Conservation (phyloP, 768 basidiomycete species). For the Agaricus subrufescens region DNA sequence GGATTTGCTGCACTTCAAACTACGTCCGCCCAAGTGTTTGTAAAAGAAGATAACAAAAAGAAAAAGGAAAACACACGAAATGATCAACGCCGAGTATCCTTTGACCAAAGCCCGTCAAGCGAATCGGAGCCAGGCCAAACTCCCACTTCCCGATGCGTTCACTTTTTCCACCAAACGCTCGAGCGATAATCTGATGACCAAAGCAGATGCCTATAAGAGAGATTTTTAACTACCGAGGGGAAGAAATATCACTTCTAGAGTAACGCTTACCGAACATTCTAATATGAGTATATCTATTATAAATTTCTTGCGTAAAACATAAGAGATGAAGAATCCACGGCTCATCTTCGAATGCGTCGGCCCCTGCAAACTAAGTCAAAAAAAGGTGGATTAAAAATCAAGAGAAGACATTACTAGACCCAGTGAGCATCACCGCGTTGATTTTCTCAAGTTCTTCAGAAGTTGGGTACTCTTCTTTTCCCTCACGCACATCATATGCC, state of each 20-base stretch:
- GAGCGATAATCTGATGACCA: constrained; percentile 72
- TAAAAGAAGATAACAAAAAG: neutral
- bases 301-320: constrained; percentile 48
- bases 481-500: too few relatives aligned
- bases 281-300: constrained; percentile 45
- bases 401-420: too few relatives aligned
- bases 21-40: neutral
- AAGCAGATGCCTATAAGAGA: constrained; percentile 74
- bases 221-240: constrained; percentile 31
- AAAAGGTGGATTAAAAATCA: too few relatives aligned
- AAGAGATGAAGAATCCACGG: constrained; percentile 76
- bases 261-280: constrained; percentile 63
- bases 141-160: constrained; percentile 71
- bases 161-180: constrained; percentile 70
- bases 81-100: constrained; percentile 54
- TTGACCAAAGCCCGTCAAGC: constrained; percentile 65
- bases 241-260: neutral
- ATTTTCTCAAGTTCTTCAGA: too few relatives aligned
- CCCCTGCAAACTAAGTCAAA: too few relatives aligned
- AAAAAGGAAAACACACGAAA: constrained; percentile 19
- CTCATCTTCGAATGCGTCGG: constrained; percentile 57
- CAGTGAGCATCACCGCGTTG: too few relatives aligned
- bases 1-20: constrained; percentile 80
- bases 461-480: too few relatives aligned
- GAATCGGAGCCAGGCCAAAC: constrained; percentile 62